Evolutionary conservation across 768 basidiomycete species (phyloP).

Genomic region (Sporobolomyces pararoseus): DNA sequence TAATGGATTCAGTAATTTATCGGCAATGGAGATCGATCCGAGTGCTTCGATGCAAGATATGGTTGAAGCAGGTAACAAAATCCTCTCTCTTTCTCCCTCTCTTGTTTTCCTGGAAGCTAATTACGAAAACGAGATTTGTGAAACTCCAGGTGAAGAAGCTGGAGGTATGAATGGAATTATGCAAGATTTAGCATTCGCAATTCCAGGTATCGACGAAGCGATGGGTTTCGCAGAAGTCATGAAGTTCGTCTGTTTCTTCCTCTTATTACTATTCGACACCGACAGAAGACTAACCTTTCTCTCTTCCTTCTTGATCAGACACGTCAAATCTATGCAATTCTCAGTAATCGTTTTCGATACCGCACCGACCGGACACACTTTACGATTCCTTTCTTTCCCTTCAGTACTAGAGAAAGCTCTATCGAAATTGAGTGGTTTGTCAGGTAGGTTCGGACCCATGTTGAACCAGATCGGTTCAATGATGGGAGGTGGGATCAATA

Average conservation of each 20-base stretch:
- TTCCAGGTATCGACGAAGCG: conserved; percentile 98
- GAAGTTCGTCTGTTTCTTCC: conserved; percentile 64
- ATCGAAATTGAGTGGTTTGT: conserved; percentile 87
- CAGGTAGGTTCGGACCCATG: conserved; percentile 95
- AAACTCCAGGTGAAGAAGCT: conserved; percentile 42
- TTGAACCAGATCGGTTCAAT: conserved; percentile 94
- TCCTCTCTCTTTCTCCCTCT: neutral
- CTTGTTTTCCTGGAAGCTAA: no score
- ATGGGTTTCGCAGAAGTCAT: conserved; percentile 99
- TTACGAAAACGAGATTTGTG: no score
- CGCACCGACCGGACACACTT: conserved; percentile 95
- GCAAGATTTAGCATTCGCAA: conserved; percentile 98
- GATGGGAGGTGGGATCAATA: conserved; percentile 84
- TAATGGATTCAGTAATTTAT: conserved; percentile 94
- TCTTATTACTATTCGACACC: neutral
- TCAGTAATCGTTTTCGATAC: conserved; percentile 99
- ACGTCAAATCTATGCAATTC: conserved; percentile 99
- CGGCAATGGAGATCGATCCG: conserved; percentile 99
- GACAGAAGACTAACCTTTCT: neutral
- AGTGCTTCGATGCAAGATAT: conserved; percentile 97
- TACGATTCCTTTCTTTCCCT: conserved; percentile 98
- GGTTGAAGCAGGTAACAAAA: conserved; percentile 84
- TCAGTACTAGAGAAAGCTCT: conserved; percentile 95
- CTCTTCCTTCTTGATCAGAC: conserved; percentile 56
- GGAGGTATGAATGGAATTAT: conserved; percentile 97